Evolutionary conservation across 2,329 filamentous ascomycete genomes (phyloP).

Genomic region (Thelonectria blattea): DNA sequence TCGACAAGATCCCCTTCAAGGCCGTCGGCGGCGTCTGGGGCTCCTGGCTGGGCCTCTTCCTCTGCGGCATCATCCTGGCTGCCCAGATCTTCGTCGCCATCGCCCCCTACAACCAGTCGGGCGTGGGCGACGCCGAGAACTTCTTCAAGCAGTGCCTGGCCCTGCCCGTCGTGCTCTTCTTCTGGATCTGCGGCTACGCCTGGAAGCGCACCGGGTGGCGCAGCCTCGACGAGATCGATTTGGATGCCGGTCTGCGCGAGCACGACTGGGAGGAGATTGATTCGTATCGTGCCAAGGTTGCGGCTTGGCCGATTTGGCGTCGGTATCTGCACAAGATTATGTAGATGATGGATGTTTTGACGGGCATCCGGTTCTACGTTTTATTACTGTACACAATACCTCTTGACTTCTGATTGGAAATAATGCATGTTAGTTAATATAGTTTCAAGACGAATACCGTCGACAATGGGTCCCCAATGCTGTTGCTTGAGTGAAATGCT

Average conservation of each 20-base stretch:
- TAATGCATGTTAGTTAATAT: background rate
- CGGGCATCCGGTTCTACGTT: too few relatives aligned
- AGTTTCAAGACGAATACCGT: too few relatives aligned
- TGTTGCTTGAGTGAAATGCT: too few relatives aligned
- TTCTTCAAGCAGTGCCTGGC: conserved; percentile 64
- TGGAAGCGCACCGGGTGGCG: conserved; percentile 72
- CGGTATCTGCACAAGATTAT: conserved; percentile 42
- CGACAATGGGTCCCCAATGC: too few relatives aligned
- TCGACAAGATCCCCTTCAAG: conserved; percentile 70
- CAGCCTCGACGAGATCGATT: conserved; percentile 64
- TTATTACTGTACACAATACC: too few relatives aligned
- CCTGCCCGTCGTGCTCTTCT: conserved; percentile 57
- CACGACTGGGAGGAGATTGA: conserved; percentile 69
- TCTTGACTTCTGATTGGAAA: conserved; percentile 2
- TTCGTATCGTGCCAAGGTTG: conserved; percentile 55
- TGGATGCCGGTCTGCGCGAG: conserved; percentile 69
- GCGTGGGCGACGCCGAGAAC: conserved; percentile 48
- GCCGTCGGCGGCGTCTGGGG: conserved; percentile 66
- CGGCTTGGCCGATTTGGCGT: conserved; percentile 56
- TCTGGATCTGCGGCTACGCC: conserved; percentile 62
- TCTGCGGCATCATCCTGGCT: conserved; percentile 60
- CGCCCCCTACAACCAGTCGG: conserved; percentile 42
- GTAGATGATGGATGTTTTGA: conserved; percentile 21
- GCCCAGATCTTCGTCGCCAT: conserved; percentile 60
- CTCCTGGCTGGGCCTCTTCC: conserved; percentile 64